These are phyloP conservation scores for Penicillium coffeae DNA, from an alignment of 495 filamentous ascomycete genomes.

Conservation along the genomic window DNA sequence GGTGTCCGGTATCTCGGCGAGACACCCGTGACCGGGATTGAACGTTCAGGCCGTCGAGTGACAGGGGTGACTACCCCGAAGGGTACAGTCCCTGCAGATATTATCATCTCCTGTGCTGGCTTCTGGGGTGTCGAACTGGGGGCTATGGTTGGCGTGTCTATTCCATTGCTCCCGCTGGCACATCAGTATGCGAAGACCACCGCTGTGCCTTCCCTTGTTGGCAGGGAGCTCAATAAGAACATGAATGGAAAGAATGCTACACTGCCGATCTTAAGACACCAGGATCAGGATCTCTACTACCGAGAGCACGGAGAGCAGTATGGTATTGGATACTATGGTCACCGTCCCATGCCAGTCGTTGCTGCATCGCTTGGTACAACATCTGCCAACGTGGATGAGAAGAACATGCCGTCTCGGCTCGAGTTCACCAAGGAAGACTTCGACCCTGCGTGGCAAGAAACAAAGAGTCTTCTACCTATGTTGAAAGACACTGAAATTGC, in stretches of 20 bases:
- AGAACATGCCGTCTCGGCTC: constrained; percentile 50
- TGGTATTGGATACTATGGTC: constrained; percentile 53
- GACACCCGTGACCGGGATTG: constrained; percentile 46
- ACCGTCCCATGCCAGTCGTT: constrained; percentile 47
- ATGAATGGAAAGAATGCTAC: constrained; percentile 38
- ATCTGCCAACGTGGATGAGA: constrained; percentile 41
- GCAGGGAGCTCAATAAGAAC: constrained; percentile 24
- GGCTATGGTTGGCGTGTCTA: constrained; percentile 44
- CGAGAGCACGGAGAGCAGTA: constrained; percentile 50
- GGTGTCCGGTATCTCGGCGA: constrained; percentile 44
- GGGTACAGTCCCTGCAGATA: constrained; percentile 42
- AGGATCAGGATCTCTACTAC: constrained; percentile 53
- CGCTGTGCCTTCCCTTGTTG: constrained; percentile 27
- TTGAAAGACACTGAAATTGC: constrained; percentile 37
- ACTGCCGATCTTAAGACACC: constrained; percentile 47
- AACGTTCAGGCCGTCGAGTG: constrained; percentile 27
- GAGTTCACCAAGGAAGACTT: constrained; percentile 49
- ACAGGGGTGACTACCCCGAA: constrained; percentile 42
- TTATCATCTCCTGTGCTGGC: constrained; percentile 49
- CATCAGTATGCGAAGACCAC: constrained; percentile 53
- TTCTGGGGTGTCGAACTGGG: constrained; percentile 54
- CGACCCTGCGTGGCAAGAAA: constrained; percentile 44
- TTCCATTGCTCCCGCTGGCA: constrained; percentile 48
- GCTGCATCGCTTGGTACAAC: constrained; percentile 40
- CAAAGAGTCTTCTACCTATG: constrained; percentile 39